Conservation (phyloP, 169 alveolate genomes). For the Babesia caballi region DNA sequence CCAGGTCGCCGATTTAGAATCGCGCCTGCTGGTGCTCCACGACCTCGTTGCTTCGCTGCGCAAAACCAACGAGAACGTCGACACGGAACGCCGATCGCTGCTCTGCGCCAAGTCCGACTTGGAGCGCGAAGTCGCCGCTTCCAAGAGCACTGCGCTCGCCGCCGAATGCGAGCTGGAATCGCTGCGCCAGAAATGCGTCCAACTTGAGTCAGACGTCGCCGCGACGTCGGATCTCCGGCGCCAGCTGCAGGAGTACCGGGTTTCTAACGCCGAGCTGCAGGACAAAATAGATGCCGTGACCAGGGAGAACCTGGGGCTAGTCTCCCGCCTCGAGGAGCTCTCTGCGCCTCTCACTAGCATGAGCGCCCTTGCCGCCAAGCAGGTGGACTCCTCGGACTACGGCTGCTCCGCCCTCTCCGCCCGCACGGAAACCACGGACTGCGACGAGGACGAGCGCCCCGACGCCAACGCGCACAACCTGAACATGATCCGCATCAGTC, state of each 20-base stretch:
- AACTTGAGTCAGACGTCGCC: background rate
- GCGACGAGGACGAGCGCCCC: background rate
- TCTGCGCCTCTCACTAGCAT: background rate
- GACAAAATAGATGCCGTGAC: background rate
- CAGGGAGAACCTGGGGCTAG: constrained; percentile 24
- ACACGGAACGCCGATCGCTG: background rate
- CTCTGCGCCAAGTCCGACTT: constrained; percentile 14
- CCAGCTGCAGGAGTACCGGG: background rate
- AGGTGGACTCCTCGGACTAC: background rate
- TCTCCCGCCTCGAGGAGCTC: constrained; percentile 19
- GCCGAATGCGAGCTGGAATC: background rate
- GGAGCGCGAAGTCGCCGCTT: background rate
- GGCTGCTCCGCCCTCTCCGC: background rate
- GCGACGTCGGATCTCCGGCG: background rate
- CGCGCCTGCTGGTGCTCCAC: background rate
- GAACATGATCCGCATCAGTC: constrained; percentile 25
- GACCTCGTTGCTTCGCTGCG: background rate
- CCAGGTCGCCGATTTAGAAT: background rate
- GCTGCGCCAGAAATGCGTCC: constrained; percentile 12
- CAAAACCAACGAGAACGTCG: background rate
- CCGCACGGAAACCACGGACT: constrained; percentile 30
- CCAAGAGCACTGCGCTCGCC: background rate
- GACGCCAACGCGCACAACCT: background rate
- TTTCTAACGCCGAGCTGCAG: constrained; percentile 16
- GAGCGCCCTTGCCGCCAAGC: background rate